Base-by-base conservation (phyloP, 306 rosid genomes). In the Rosa persica region DNA sequence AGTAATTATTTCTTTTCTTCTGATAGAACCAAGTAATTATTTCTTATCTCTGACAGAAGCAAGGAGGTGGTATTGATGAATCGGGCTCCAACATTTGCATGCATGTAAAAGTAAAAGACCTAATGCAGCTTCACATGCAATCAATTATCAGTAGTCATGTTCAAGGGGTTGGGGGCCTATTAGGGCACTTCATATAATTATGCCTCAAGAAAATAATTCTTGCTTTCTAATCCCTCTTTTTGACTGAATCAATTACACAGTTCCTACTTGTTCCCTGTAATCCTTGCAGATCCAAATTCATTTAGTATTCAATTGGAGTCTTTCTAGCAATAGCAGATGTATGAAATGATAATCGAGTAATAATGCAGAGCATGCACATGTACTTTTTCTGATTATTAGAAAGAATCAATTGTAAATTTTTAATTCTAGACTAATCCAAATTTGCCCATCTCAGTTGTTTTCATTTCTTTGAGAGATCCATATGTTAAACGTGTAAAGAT, bases 171-270 rank as follows among this genome's bases (percentile, higher is more conserved):
- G 12, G 70, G 70, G 70, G 12, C 70, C 69, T 30, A 30, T 36
- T 12, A 34, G 40, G 40, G 27, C 48, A 39, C 48, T 30, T 20
- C 12, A 20, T 38, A 19, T 67, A 67, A 19, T 38, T 17, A 67
- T 67, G 49, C 25, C 16, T 39, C 22, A 39, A 39, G 48, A 20
- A 42, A 19, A 39, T 67, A 8, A 8, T 67, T 20, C 8, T 39
- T 39, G 27, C 16, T 39, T 40, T 4, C 30, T 40, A 38, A 8
- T 38, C 22, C 17, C 27, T 36, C n/a, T 42, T 67, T 67, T 67
- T 39, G 72, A 40, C 48, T 39, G 8, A 67, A 67, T 67, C 47
- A 67, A 67, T 67, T 67, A 39, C 72, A 67, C 13, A 20, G 20
- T n/a, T 38, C 72, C 72, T 25, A 65, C 27, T 0, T 15, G 72